Evolutionary conservation across 2,329 filamentous ascomycete species (phyloP), one percentile per base, ranked within the genome.

Genomic region (Beauveria bassiana): DNA sequence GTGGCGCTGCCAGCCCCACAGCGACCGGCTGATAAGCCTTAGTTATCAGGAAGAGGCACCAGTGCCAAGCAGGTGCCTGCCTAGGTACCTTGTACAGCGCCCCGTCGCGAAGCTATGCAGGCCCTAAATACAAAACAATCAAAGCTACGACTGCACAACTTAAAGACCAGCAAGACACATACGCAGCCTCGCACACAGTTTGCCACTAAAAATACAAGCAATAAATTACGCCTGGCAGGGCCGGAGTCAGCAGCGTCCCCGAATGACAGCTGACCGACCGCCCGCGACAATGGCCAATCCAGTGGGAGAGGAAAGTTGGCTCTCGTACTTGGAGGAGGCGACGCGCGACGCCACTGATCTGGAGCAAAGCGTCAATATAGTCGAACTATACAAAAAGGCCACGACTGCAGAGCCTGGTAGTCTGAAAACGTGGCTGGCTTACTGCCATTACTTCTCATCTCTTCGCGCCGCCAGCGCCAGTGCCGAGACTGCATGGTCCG

Each of bases 401-500:
- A 83, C 88, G 24, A 75, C 77, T 62, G 86, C 89, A 58, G 90
- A 93, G 73, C 87, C 88, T 12, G 86, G 82, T 66, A 93, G 90
- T 68, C 78, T 88, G 63, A 85, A 83, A 65, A 77, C 93, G 46
- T 95, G 90, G 90, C 81, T 86, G 63, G 81, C 86, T 31, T 93
- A 93, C 70, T 90, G 87, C 73, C 86, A 92, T 68, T 93, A 88
- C 74, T 86, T 93, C 65, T 87, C 87, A 80, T 82, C 83, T 22
- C 84, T 92, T 12, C 87, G 90, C 72, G 79, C 80, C 57, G 83
- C 84, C 66, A 86, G 73, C 49, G 71, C 80, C 59, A 85, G 73
- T 47, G 71, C 80, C 59, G 79, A 82, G 60, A 76, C 79, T 22
- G 78, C 77, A 47, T 86, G 85, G 82, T 75, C 86, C 7, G 81